A percentile compares a stretch with the other conserved stretches of the same genome.
These are phyloP conservation scores for Pugionium dolabratum DNA, from an alignment of 345 rosid species.

Conservation along the genomic window DNA sequence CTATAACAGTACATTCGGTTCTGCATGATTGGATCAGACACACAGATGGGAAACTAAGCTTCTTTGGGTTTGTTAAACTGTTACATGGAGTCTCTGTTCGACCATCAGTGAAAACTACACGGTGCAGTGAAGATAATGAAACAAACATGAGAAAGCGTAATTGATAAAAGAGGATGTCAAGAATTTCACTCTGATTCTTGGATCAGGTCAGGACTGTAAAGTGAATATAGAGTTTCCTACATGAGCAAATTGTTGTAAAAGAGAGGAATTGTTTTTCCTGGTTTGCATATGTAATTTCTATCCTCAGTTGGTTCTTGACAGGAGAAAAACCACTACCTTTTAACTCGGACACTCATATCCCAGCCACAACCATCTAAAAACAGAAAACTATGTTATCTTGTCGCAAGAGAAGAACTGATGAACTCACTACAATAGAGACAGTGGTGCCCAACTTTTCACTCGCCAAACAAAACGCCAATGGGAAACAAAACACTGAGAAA, in stretches of 20 bases:
- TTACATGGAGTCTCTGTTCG: slow-evolving; percentile 78
- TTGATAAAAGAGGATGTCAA: slow-evolving; percentile 1
- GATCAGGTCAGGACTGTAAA: background rate
- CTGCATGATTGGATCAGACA: slow-evolving; percentile 91
- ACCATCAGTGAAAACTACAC: slow-evolving; percentile 34
- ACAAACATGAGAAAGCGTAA: slow-evolving; percentile 6
- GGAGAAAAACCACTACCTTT: too few species aligned
- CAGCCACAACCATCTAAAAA: too few species aligned
- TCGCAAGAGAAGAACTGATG: too few species aligned
- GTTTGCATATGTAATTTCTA: too few species aligned
- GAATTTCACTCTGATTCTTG: slow-evolving; percentile 26
- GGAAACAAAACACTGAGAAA: too few species aligned
- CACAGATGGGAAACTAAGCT: slow-evolving; percentile 84
- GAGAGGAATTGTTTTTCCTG: too few species aligned
- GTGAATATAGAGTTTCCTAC: slow-evolving; percentile 12
- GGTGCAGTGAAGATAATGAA: slow-evolving; percentile 15
- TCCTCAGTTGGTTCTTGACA: too few species aligned
- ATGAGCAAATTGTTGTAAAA: background rate
- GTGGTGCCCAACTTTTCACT: too few species aligned
- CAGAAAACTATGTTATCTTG: too few species aligned
- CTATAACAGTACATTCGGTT: slow-evolving; percentile 79
- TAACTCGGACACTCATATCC: too few species aligned
- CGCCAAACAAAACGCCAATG: too few species aligned
- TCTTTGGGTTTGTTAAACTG: slow-evolving; percentile 80
- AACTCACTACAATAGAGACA: too few species aligned